Evolutionary conservation across 2,329 filamentous ascomycete species (phyloP).

Genomic region (Fusarium austroafricanum): DNA sequence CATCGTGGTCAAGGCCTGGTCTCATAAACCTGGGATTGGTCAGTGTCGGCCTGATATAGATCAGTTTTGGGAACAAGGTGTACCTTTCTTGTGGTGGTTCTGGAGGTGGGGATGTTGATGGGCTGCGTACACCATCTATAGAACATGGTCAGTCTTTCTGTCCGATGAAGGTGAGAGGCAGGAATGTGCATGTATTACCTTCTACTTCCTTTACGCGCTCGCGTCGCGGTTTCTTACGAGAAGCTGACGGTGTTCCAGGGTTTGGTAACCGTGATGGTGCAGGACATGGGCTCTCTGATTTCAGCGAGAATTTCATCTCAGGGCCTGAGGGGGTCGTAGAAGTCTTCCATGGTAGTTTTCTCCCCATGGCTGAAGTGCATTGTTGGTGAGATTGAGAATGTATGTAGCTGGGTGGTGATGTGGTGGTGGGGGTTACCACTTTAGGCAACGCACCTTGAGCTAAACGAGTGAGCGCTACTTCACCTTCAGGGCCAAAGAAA

Average conservation of each 20-base stretch:
- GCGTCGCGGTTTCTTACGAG: slow-evolving; percentile 33
- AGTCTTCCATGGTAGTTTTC: slow-evolving; percentile 64
- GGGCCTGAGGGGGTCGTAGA: slow-evolving; percentile 29
- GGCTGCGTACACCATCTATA: slow-evolving; percentile 49
- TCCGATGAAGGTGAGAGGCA: not conserved
- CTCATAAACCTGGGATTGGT: slow-evolving; percentile 67
- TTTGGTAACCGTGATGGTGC: slow-evolving; percentile 9
- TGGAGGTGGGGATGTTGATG: slow-evolving; percentile 65
- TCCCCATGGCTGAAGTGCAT: slow-evolving; percentile 55
- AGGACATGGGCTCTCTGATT: slow-evolving; percentile 16
- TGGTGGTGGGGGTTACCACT: slow-evolving; percentile 16
- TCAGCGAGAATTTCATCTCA: slow-evolving; percentile 13
- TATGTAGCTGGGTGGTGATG: not conserved
- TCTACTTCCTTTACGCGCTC: slow-evolving; percentile 41
- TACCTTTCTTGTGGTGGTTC: slow-evolving; percentile 61
- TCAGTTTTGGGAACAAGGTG: not conserved
- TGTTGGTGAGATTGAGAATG: slow-evolving; percentile 3
- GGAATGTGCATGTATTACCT: slow-evolving; percentile 29
- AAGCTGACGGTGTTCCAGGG: slow-evolving; percentile 12
- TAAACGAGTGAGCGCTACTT: slow-evolving; percentile 5
- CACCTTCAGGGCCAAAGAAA: too few species aligned
- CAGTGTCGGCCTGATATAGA: not conserved
- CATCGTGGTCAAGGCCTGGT: slow-evolving; percentile 73
- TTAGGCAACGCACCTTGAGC: slow-evolving; percentile 18
- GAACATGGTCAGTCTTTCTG: not conserved